These are phyloP conservation scores for Entelexis sorbosivorans DNA, from an alignment of 1,139 yeast genomes.

Conservation along the genomic window DNA sequence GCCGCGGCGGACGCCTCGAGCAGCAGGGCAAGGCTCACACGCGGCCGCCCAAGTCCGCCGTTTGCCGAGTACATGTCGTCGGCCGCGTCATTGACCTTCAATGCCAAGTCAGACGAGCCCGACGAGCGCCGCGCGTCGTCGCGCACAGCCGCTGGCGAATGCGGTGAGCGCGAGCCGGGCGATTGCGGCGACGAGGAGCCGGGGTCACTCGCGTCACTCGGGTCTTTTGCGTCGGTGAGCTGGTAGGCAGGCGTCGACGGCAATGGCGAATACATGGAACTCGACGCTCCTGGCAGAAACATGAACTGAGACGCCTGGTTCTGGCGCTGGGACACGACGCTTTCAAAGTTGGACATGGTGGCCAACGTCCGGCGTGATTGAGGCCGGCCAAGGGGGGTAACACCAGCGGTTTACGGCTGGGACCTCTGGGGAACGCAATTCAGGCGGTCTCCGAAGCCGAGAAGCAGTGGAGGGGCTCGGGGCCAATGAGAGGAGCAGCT, in stretches of 20 bases:
- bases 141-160: not conserved
- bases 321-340: not conserved
- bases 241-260: not conserved
- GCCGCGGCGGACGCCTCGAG: slow-evolving; percentile 19
- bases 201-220: not conserved
- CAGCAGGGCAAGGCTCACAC: slow-evolving; percentile 15
- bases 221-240: too few relatives aligned
- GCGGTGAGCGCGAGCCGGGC: not conserved
- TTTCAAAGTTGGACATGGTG: not conserved
- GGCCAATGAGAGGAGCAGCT: not conserved
- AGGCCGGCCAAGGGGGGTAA: not conserved
- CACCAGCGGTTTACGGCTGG: too few relatives aligned
- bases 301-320: not conserved
- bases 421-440: not conserved
- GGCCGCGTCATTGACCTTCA: not conserved
- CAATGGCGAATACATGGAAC: not conserved
- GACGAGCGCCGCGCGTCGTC: not conserved
- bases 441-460: not conserved
- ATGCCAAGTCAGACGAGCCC: not conserved
- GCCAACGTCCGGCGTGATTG: not conserved
- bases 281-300: not conserved
- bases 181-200: not conserved
- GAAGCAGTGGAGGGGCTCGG: not conserved
- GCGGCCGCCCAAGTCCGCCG: slow-evolving; percentile 2
- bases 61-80: not conserved